Evolutionary conservation across 2,329 filamentous ascomycete genomes (phyloP).

Genomic region (Calonectria hawksworthii): DNA sequence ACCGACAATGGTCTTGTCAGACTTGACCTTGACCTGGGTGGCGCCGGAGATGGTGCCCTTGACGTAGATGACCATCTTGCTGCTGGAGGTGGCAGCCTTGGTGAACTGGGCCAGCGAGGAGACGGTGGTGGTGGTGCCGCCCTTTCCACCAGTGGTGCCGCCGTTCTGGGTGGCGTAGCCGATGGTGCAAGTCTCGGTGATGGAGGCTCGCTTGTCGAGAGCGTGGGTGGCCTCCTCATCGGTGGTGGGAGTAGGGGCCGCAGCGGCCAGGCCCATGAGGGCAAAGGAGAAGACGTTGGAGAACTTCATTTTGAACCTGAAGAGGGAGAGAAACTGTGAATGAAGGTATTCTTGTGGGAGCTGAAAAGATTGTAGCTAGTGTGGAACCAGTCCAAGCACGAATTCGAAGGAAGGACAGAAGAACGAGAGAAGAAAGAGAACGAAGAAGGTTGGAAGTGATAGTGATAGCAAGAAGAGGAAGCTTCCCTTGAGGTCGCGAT

Average conservation of each 20-base stretch:
- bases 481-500: not conserved
- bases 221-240: conserved; percentile 43
- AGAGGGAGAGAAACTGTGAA: conserved; percentile 6
- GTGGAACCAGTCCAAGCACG: conserved; percentile 32
- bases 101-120: conserved; percentile 60
- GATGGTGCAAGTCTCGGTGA: conserved; percentile 53
- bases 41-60: conserved; percentile 57
- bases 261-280: conserved; percentile 48
- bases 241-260: conserved; percentile 49
- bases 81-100: conserved; percentile 60
- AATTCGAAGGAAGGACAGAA: conserved; percentile 37
- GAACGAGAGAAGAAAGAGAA: conserved; percentile 16
- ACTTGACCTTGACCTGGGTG: conserved; percentile 56
- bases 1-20: conserved; percentile 63
- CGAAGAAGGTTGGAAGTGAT: conserved; percentile 28
- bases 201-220: conserved; percentile 52
- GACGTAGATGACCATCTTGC: conserved; percentile 57
- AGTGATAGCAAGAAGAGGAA: conserved; percentile 21
- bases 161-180: conserved; percentile 53
- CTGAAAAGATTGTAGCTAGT: conserved; percentile 16
- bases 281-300: conserved; percentile 44
- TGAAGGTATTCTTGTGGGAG: not conserved
- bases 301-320: conserved; percentile 49
- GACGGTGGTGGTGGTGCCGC: conserved; percentile 62
- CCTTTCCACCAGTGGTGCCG: conserved; percentile 65